Evolutionary conservation across 805 yeast species (phyloP).

Genomic region (Candida maris): DNA sequence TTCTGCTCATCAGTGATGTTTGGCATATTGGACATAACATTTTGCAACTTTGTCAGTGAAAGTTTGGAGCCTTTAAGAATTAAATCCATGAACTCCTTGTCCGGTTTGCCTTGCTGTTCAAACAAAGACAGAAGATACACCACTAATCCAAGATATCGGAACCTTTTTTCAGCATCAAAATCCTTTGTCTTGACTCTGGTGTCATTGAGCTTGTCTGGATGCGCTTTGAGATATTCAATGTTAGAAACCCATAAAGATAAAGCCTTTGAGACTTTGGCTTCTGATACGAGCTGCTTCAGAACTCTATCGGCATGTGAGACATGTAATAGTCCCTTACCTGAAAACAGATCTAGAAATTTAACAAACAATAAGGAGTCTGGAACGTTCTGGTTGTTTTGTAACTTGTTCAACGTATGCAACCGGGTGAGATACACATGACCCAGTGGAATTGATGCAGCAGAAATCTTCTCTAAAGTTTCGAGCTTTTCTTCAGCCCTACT

Average conservation of each 20-base stretch:
- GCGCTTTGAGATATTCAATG: slow-evolving; percentile 23
- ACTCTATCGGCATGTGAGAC: slow-evolving; percentile 26
- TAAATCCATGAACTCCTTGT: slow-evolving; percentile 21
- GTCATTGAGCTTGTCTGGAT: slow-evolving; percentile 12
- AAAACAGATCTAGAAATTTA: slow-evolving; percentile 19
- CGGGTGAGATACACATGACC: slow-evolving; percentile 10
- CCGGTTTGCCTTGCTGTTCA: slow-evolving; percentile 14
- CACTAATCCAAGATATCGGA: slow-evolving; percentile 4
- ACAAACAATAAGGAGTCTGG: slow-evolving; percentile 21
- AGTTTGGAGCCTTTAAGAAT: slow-evolving; percentile 11
- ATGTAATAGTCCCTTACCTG: slow-evolving; percentile 19
- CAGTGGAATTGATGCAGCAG: slow-evolving; percentile 2
- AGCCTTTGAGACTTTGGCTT: slow-evolving; percentile 24
- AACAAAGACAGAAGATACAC: slow-evolving; percentile 15
- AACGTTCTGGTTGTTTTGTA: slow-evolving; percentile 14
- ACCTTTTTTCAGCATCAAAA: not conserved
- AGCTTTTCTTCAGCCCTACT: not conserved
- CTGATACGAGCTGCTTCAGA: slow-evolving; percentile 20
- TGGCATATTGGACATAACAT: slow-evolving; percentile 1
- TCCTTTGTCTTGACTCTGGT: not conserved
- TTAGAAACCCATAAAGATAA: slow-evolving; percentile 28
- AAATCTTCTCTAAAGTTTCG: slow-evolving; percentile 1
- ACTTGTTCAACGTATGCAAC: slow-evolving; percentile 8
- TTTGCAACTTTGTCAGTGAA: slow-evolving; percentile 1
- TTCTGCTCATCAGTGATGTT: slow-evolving; percentile 7